Percentiles rank a stretch among this genome's conserved stretches.
Evolutionary conservation across 352 stramenopile genomes (phyloP).

Genomic region (Pythium aristosporum): DNA sequence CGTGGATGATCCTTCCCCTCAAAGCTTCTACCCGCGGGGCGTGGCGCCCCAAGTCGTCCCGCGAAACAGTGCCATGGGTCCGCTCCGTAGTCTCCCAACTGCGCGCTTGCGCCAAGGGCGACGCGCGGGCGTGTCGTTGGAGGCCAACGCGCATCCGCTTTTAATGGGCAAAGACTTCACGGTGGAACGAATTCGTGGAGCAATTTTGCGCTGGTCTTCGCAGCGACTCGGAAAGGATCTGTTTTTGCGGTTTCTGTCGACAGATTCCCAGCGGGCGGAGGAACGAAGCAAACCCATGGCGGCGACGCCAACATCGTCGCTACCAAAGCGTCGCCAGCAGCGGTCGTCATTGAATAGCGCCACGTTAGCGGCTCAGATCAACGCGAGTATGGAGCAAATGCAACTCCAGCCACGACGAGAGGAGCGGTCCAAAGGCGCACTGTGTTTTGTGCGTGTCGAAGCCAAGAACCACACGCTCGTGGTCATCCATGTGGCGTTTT

Average conservation of each 20-base stretch:
- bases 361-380: constrained; percentile 38
- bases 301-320: neutral
- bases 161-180: constrained; percentile 57
- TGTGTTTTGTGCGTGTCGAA: constrained; percentile 85
- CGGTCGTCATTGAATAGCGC: constrained; percentile 34
- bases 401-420: constrained; percentile 22
- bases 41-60: constrained; percentile 12
- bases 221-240: constrained; percentile 76
- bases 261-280: constrained; percentile 2
- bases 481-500: constrained; percentile 85
- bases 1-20: constrained; percentile 56
- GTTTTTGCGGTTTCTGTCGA: constrained; percentile 71
- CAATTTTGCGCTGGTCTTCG: constrained; percentile 75
- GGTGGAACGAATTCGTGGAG: constrained; percentile 49
- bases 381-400: constrained; percentile 23
- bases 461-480: constrained; percentile 79
- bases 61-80: constrained; percentile 14
- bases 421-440: constrained; percentile 30
- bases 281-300: constrained; percentile 23
- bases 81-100: constrained; percentile 1
- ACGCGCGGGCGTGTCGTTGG: constrained; percentile 19
- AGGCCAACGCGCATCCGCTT: constrained; percentile 15
- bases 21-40: constrained; percentile 55
- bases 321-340: constrained; percentile 29
- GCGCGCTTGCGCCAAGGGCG: constrained; percentile 6